A percentile compares a stretch with the other conserved stretches of the same genome.
Conservation (phyloP, 495 filamentous ascomycete species). For the Schizothecium vesticola region DNA sequence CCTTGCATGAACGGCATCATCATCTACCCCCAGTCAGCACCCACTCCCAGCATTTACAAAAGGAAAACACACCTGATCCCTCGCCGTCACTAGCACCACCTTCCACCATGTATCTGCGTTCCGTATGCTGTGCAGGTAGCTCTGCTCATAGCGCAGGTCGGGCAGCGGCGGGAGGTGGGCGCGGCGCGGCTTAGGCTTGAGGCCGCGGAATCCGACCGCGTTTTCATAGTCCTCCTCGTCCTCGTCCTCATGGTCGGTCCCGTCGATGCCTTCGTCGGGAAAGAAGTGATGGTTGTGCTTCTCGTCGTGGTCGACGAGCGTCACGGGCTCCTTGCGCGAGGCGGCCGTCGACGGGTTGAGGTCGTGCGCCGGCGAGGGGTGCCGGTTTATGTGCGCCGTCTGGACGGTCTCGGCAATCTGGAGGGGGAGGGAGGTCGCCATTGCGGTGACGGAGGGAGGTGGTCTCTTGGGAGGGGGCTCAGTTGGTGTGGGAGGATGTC, state of each 20-base stretch:
- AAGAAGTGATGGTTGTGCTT: conserved; percentile 25
- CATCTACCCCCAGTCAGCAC: conserved; percentile 45
- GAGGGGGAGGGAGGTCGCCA: conserved; percentile 44
- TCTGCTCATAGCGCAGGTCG: conserved; percentile 94
- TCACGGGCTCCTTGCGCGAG: conserved; percentile 48
- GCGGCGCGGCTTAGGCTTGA: conserved; percentile 49
- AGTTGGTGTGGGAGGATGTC: background rate
- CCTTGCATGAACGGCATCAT: conserved; percentile 80
- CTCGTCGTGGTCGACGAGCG: conserved; percentile 25
- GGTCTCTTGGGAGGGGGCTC: background rate
- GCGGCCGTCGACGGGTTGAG: conserved; percentile 73
- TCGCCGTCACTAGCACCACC: conserved; percentile 74
- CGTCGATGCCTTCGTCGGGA: conserved; percentile 24
- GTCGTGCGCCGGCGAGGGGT: conserved; percentile 68
- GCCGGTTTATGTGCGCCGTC: conserved; percentile 63
- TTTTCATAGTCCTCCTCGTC: conserved; percentile 41
- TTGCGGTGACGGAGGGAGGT: conserved; percentile 6
- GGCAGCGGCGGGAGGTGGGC: conserved; percentile 72
- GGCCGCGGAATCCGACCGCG: conserved; percentile 51
- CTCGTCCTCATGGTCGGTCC: conserved; percentile 19
- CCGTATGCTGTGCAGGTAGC: conserved; percentile 81
- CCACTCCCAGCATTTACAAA: background rate
- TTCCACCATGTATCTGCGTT: conserved; percentile 69
- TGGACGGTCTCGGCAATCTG: conserved; percentile 73
- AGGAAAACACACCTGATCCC: conserved; percentile 68